phyloP scores from a whole-genome alignment of 2,329 filamentous ascomycete species.

The Ophiostoma fasciatum region DNA sequence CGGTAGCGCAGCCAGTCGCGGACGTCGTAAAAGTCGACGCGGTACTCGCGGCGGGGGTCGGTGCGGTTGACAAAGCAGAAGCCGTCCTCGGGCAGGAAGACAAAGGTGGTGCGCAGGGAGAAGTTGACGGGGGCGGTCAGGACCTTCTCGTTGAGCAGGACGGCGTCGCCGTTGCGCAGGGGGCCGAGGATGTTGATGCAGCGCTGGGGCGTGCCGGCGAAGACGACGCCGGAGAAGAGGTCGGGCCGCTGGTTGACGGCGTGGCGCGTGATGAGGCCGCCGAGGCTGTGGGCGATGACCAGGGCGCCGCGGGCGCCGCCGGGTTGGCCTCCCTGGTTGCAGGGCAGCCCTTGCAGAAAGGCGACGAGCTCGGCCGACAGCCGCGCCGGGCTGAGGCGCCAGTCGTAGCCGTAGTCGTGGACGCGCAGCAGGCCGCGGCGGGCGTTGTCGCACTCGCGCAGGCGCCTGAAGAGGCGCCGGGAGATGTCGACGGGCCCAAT shows the following conservation, averaged over 20 bases:
- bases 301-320: constrained; percentile 49
- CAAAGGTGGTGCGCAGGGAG: constrained; percentile 72
- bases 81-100: constrained; percentile 72
- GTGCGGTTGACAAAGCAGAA: constrained; percentile 71
- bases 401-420: constrained; percentile 91
- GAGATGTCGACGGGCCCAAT: constrained; percentile 88
- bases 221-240: constrained; percentile 73
- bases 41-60: constrained; percentile 63
- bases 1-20: constrained; percentile 67
- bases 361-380: constrained; percentile 56
- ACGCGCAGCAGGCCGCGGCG: constrained; percentile 57
- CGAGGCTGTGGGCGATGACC: constrained; percentile 76
- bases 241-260: constrained; percentile 75
- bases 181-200: constrained; percentile 89
- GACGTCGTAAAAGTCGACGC: constrained; percentile 68
- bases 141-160: constrained; percentile 76
- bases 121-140: constrained; percentile 91
- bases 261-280: constrained; percentile 76
- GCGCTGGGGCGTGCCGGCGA: constrained; percentile 68
- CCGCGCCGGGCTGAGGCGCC: constrained; percentile 71
- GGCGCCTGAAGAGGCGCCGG: constrained; percentile 61
- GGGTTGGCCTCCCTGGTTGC: constrained; percentile 50
- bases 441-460: constrained; percentile 61
- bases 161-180: constrained; percentile 80
- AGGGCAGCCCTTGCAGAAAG: constrained; percentile 61